phyloP scores from a whole-genome alignment of 106 monocot genomes.

The Acanthochlamys bracteata region DNA sequence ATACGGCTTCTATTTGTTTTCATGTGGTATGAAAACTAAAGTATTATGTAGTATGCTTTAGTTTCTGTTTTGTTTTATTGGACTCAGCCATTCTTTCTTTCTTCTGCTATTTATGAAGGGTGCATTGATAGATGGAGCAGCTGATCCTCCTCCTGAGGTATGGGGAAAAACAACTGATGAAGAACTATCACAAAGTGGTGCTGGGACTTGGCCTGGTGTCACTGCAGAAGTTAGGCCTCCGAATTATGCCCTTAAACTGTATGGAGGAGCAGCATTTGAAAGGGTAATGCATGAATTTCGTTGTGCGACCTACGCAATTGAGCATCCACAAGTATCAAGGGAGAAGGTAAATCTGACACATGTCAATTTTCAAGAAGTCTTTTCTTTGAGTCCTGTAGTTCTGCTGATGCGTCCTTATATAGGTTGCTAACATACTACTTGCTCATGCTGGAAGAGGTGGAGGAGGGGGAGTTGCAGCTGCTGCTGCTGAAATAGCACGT shows the following conservation, averaged over 20 bases:
- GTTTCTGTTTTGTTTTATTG: slow-evolving; percentile 3
- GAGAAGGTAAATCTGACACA: slow-evolving; percentile 61
- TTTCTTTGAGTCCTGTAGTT: neutral
- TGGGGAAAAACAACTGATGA: slow-evolving; percentile 87
- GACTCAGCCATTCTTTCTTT: neutral
- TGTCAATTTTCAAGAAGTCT: neutral
- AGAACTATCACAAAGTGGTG: slow-evolving; percentile 75
- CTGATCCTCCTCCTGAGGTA: slow-evolving; percentile 94
- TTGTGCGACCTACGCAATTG: slow-evolving; percentile 90
- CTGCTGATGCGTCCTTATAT: neutral
- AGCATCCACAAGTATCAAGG: slow-evolving; percentile 87
- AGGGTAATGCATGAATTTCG: slow-evolving; percentile 96
- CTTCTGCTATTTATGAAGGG: slow-evolving; percentile 32
- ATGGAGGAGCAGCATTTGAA: slow-evolving; percentile 99
- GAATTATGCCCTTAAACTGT: slow-evolving; percentile 67
- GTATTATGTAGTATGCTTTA: neutral
- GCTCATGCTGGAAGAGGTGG: slow-evolving; percentile 94
- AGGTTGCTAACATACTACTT: slow-evolving; percentile 99
- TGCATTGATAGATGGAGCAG: slow-evolving; percentile 83
- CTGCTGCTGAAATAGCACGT: slow-evolving; percentile 93
- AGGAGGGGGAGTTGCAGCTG: slow-evolving; percentile 63
- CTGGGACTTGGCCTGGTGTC: slow-evolving; percentile 90
- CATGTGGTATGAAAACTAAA: slow-evolving; percentile 57
- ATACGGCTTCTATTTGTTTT: slow-evolving; percentile 77
- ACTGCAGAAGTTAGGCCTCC: slow-evolving; percentile 51